Evolutionary conservation across 805 yeast genomes (phyloP), one percentile per base, ranked within the genome.

Genomic region (Hemisphaericaspora nanyangensis): DNA sequence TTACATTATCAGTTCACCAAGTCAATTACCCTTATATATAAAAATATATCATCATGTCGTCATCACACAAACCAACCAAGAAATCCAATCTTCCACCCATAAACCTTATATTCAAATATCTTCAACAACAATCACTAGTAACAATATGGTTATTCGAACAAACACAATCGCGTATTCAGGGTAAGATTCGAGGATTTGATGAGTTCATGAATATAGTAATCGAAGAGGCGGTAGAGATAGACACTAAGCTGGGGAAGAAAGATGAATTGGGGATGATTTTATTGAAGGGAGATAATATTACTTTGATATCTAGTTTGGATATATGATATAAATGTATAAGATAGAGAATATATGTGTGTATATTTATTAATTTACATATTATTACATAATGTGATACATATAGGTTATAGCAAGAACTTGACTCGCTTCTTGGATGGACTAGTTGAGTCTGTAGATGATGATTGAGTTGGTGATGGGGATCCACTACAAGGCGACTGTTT

Each of bases 241-340:
- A 73, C 37, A 61, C 64, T 5, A 56, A 56, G n/a, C 74, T 73
- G 28, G 79, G 79, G 1, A 70, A 70, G 1, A 67, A 68, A 39
- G 74, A 77, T 19, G 61, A 64, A n/a, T 54, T 87, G 41, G 96
- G 96, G 1, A 69, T 85, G 42, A 77, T 93, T 17, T 58, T 93
- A 48, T 67, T 93, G 41, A 93, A 93, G 61, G 99, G 99, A 4
- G 99, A 93, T 56, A 93, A 89, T 56, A 86, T 93, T 32, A 83
- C 96, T 7, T 64, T 91, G 41, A 83, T 93, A 13, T 59, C 68
- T 13, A 54, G 67, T 35, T 49, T 61, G 40, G 73, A 68, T 28
- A 50, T 56, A 24, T 60, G 26, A 22, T 8, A 12, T 22, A 22
- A 22, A 43, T 43, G 19, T 20, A 28, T 38, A 30, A n/a, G n/a